Base-by-base conservation (phyloP, 2,329 filamentous ascomycete genomes). In the Hortaea werneckii region DNA sequence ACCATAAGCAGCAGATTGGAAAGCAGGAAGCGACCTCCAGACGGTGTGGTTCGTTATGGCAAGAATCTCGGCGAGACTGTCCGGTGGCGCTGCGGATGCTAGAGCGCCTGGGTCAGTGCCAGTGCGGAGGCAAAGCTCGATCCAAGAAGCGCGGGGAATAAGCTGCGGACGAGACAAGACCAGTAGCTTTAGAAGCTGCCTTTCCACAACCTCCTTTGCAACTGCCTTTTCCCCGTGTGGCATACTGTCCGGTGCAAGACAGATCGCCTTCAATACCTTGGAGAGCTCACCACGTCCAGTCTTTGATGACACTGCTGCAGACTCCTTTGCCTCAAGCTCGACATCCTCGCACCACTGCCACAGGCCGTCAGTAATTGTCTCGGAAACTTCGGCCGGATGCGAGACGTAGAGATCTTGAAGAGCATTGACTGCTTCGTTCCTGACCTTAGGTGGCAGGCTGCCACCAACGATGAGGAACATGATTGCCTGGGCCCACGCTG, bases 101-200 rank as follows among this genome's bases (percentile, higher is more conserved):
- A 98, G 74, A 20, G 77, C 71, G 12, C 89, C 90, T 5, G 92
- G 92, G 63, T 98, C 92, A 9, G 87, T 71, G 9, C 82, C 83
- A 53, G 85, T 82, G 49, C 80, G 80, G 45, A 96, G 74, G 58
- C 87, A 94, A 3, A 88, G 69, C 37, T 92, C 83, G 58, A 98
- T 96, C 94, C 94, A 98, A 50, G 78, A 85, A 13, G 81, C 75
- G 48, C 78, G 78, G 0, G 87, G 83, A 48, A 96, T 77, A 32
- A 98, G 69, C 49, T 89, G 82, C 13, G 80, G 74, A 26, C 87
- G 83, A 46, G 85, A 83, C 27, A 98, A 72, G 12, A 95, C 80
- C 12, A 95, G 70, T 4, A 95, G 68, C 5, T 79, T 77, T 52
- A 88, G 79, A 56, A 94, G 80, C 61, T 95, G 87, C 26, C 69